These are phyloP conservation scores for Suhomyces tanzawaensis DNA, from an alignment of 805 yeast genomes.

Conservation along the genomic window DNA sequence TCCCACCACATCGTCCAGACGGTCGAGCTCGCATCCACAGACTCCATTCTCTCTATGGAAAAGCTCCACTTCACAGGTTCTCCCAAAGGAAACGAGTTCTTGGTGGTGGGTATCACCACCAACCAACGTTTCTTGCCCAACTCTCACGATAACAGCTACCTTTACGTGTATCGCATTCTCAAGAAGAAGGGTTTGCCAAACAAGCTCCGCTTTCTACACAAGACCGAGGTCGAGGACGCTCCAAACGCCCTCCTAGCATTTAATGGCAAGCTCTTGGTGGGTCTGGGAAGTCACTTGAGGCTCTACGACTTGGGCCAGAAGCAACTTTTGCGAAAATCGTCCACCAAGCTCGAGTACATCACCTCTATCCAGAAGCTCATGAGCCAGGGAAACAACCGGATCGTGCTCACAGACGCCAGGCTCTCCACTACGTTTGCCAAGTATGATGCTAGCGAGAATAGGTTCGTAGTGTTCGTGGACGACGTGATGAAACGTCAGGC, in stretches of 20 bases:
- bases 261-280: slow-evolving; percentile 57
- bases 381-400: slow-evolving; percentile 51
- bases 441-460: slow-evolving; percentile 46
- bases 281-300: slow-evolving; percentile 50
- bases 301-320: slow-evolving; percentile 74
- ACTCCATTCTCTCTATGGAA: slow-evolving; percentile 42
- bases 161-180: slow-evolving; percentile 38
- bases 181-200: slow-evolving; percentile 11
- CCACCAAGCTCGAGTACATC: slow-evolving; percentile 42
- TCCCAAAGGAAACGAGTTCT: slow-evolving; percentile 24
- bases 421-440: slow-evolving; percentile 60
- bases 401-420: slow-evolving; percentile 70
- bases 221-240: slow-evolving; percentile 51
- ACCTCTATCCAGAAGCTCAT: slow-evolving; percentile 52
- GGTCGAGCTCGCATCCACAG: slow-evolving; percentile 43
- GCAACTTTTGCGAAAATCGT: slow-evolving; percentile 70
- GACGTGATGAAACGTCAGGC: slow-evolving; percentile 69
- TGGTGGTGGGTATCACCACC: slow-evolving; percentile 47
- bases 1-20: slow-evolving; percentile 36
- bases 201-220: slow-evolving; percentile 51
- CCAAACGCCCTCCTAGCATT: slow-evolving; percentile 53
- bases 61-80: slow-evolving; percentile 25
- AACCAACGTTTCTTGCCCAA: slow-evolving; percentile 29
- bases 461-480: slow-evolving; percentile 63
- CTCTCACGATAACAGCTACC: slow-evolving; percentile 20